Base-by-base conservation (phyloP, 805 yeast species). In the Candida ulmi region DNA sequence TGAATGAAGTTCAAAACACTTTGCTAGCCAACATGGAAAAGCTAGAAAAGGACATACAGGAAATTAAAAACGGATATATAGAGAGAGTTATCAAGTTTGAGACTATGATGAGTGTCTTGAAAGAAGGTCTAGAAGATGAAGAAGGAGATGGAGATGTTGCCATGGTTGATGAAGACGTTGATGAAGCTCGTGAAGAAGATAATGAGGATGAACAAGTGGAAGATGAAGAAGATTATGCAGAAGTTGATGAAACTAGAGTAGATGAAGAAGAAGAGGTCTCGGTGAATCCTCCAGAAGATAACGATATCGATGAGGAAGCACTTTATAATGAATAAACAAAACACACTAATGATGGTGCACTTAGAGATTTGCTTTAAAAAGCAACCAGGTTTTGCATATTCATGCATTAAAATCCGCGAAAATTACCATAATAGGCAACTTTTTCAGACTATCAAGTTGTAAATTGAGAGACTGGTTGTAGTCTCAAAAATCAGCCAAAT, bases 81-180 rank as follows among this genome's bases (percentile, higher is more conserved):
- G 50, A 46, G 12, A 48, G 37, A 19, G 38, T 42, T n/a, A 25
- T n/a, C 6, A 40, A 38, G 37, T 43, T 46, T 21, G 46, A 48
- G n/a, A 33, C 38, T 17, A 43, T 44, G 25, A 48, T 38, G 39
- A 26, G 26, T 28, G 9, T 28, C 9, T 11, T 28, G 11, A 28
- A 28, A 15, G 18, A 16, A 12, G 28, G 28, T 6, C 17, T 30
- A 6, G 33, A 13, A 8, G 34, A 19, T 17, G 41, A 43, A 17
- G 37, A 40, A 4, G 48, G 44, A n/a, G 23, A 39, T 18, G 43
- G 26, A 21, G 48, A 36, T 17, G 37, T 38, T n/a, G 17, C 25
- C 3, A n/a, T 19, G 16, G 13, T 13, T n/a, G 34, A 31, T 13
- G 18, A 16, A 26, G 28, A 26, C 8, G 13, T 13, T n/a, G 34